Evolutionary conservation across 2,329 filamentous ascomycete species (phyloP), one percentile per base, ranked within the genome.

Genomic region (Penicillium sp.): DNA sequence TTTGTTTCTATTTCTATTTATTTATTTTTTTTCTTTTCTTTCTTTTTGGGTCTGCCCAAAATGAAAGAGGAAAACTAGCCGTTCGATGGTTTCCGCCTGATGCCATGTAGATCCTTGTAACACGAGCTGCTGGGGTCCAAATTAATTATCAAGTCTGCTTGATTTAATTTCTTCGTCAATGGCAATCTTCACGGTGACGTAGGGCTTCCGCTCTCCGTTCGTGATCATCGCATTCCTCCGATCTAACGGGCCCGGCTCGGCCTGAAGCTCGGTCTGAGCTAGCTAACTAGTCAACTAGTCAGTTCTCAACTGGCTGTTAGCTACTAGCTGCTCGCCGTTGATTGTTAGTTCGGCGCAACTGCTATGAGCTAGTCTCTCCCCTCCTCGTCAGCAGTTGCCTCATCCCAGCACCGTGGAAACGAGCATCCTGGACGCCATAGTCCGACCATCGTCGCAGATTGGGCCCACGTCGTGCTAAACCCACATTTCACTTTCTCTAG

Each of bases 171-270:
- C 23, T 15, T 46, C 13, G 2, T 44, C 13, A 7, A 10, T n/a
- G 20, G 21, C 2, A 40, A 26, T 40, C 36, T 40, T 49, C 30
- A n/a, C 23, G 6, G 46, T 49, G 51, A 49, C 41, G 46, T 49
- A 53, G 34, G 36, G n/a, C 29, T 36, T 12, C 9, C 7, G 8
- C 8, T 27, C n/a, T 40, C 13, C 3, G 36, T 40, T 42, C 24
- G 21, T 29, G 39, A 27, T 42, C 39, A 42, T 17, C 40, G 40
- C 30, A 39, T 20, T 44, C 23, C 30, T 44, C 33, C 32, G 20
- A 13, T 23, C n/a, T 12, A 40, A 44, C 40, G 33, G 40, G 40
- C 20, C 39, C 32, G 21, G 15, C 21, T 33, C 33, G 23, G 10
- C 5, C 36, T n/a, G 21, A 26, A 40, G 12, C 36, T 40, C 21